A percentile compares a stretch with the other conserved stretches of the same genome.
Evolutionary conservation across 176 grass and related monocot species (phyloP).

Genomic region (Triticum turgidum): DNA sequence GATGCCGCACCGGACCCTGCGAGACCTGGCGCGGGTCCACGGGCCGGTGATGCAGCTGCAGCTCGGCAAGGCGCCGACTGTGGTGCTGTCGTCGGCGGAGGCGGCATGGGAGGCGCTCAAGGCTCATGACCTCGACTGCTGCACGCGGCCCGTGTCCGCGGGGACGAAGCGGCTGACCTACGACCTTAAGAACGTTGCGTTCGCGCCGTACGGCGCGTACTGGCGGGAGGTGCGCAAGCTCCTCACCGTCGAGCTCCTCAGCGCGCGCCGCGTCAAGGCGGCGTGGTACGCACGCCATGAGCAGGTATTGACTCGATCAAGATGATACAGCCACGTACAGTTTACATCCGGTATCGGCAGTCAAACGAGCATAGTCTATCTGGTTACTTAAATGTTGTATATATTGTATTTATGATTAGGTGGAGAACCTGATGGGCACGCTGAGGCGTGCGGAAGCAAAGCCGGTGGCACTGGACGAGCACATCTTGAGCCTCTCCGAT

Average conservation of each 20-base stretch:
- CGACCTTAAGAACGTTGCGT: slow-evolving; percentile 29
- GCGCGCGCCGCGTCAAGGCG: slow-evolving; percentile 44
- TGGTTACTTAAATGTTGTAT: not conserved
- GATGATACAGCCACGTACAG: not conserved
- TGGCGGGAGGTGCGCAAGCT: slow-evolving; percentile 54
- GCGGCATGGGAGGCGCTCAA: slow-evolving; percentile 39
- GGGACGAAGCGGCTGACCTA: slow-evolving; percentile 17
- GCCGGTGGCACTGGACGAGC: not conserved
- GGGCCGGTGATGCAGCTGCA: slow-evolving; percentile 48
- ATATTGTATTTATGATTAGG: not conserved
- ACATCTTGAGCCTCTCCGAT: slow-evolving; percentile 18
- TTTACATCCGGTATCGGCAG: not conserved
- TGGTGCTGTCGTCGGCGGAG: slow-evolving; percentile 49
- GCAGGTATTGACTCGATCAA: not conserved
- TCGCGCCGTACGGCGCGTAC: slow-evolving; percentile 41
- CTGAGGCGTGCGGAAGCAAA: not conserved
- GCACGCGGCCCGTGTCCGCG: slow-evolving; percentile 15
- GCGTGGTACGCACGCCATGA: slow-evolving; percentile 4
- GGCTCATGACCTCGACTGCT: slow-evolving; percentile 51
- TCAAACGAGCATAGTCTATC: not conserved
- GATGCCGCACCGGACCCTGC: slow-evolving; percentile 40
- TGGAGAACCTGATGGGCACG: not conserved
- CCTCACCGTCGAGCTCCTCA: slow-evolving; percentile 39
- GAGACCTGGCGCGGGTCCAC: slow-evolving; percentile 23
- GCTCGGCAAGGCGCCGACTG: slow-evolving; percentile 37